Evolutionary conservation across 2,329 filamentous ascomycete genomes (phyloP).

Genomic region (Alternaria gaisen): DNA sequence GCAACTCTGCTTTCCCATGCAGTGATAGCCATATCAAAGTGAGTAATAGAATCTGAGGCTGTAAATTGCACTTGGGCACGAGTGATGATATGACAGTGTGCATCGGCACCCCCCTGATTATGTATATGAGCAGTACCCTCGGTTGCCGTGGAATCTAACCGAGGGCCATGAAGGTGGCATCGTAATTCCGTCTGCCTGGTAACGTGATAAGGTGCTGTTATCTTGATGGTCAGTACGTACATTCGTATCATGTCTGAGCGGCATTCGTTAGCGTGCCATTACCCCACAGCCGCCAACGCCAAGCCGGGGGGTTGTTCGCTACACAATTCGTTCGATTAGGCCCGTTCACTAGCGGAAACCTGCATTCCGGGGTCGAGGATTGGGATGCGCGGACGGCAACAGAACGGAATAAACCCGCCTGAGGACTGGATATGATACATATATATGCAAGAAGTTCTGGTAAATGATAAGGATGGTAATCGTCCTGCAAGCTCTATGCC

Average conservation of each 20-base stretch:
- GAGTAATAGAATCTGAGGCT: neutral
- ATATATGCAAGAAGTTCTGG: no score
- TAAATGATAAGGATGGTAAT: no score
- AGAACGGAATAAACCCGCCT: neutral
- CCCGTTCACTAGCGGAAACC: neutral
- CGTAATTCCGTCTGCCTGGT: neutral
- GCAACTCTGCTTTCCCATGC: slow-evolving; percentile 10
- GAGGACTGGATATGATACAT: neutral
- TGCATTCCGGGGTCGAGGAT: slow-evolving; percentile 1
- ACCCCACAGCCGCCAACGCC: slow-evolving; percentile 5
- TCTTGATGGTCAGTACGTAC: neutral
- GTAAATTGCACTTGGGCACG: no score
- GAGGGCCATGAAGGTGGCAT: neutral
- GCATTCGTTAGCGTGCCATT: slow-evolving; percentile 2
- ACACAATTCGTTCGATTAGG: slow-evolving; percentile 3
- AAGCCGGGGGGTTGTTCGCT: slow-evolving; percentile 9
- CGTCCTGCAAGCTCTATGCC: no score
- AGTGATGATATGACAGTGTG: no score
- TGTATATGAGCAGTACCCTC: no score
- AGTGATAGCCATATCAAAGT: neutral
- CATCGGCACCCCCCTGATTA: no score
- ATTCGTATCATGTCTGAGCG: slow-evolving; percentile 2
- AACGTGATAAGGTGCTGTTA: neutral
- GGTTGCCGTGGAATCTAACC: neutral
- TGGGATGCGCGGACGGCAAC: neutral